Conservation (phyloP, 208 protist species). For the Trichomonas vaginalis region DNA sequence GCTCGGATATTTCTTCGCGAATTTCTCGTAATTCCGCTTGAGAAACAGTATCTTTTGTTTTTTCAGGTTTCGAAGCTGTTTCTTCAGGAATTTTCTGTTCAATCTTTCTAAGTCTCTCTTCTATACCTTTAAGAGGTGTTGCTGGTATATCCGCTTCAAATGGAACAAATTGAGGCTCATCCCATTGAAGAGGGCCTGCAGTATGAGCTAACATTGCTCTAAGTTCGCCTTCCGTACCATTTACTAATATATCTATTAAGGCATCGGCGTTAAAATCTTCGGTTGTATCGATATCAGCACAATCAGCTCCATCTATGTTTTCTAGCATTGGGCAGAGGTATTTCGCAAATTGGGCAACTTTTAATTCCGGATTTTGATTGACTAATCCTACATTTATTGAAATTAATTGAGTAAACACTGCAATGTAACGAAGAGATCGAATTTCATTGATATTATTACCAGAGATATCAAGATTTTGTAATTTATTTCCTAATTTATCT, state of each 20-base stretch:
- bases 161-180: background rate
- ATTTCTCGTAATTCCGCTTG: background rate
- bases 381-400: background rate
- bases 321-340: background rate
- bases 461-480: background rate
- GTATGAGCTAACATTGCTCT: background rate
- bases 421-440: background rate
- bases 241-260: background rate
- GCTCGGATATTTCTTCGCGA: background rate
- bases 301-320: background rate
- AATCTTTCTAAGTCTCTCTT: background rate
- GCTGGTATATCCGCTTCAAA: background rate
- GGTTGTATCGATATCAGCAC: background rate
- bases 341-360: background rate
- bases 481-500: background rate
- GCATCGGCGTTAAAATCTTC: background rate
- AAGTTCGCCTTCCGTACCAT: background rate
- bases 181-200: background rate
- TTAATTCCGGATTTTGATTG: background rate
- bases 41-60: background rate
- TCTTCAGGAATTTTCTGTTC: background rate
- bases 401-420: background rate
- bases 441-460: background rate
- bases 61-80: background rate
- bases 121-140: background rate